These are phyloP conservation scores for Boletus sp. DNA, from an alignment of 768 basidiomycete species.

Conservation along the genomic window DNA sequence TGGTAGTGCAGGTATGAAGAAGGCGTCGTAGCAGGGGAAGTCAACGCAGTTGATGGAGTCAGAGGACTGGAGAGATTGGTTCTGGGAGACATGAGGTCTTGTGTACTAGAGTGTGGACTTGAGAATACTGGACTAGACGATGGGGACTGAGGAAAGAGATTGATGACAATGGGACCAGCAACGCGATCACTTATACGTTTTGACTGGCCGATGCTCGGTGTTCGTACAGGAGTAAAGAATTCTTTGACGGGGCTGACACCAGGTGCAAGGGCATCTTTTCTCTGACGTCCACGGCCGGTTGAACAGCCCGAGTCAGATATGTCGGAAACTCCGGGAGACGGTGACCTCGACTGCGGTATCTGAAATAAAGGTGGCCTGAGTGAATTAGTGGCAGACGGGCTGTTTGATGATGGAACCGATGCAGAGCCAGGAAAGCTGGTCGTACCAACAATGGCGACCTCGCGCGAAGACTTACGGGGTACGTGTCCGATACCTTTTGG, in stretches of 20 bases:
- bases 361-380: constrained; percentile 39
- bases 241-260: constrained; percentile 30
- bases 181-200: constrained; percentile 61
- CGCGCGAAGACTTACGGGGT: constrained; percentile 45
- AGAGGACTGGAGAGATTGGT: constrained; percentile 23
- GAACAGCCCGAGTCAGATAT: constrained; percentile 34
- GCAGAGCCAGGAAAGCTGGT: constrained; percentile 27
- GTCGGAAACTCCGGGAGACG: constrained; percentile 32
- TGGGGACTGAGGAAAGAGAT: constrained; percentile 38
- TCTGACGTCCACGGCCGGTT: constrained; percentile 26
- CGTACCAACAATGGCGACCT: constrained; percentile 55
- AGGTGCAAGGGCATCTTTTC: constrained; percentile 35
- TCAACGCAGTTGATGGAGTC: constrained; percentile 27
- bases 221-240: constrained; percentile 38
- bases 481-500: constrained; percentile 36
- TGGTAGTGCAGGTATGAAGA: constrained; percentile 59
- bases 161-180: constrained; percentile 60
- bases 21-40: constrained; percentile 26
- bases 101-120: constrained; percentile 27
- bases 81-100: constrained; percentile 30
- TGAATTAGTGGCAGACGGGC: constrained; percentile 25
- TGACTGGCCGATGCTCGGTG: constrained; percentile 61
- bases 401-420: constrained; percentile 28
- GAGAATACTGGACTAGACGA: constrained; percentile 28
- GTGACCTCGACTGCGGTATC: constrained; percentile 36